These are phyloP conservation scores for Alternaria sp. DNA, from an alignment of 2,329 filamentous ascomycete species.

Conservation along the genomic window DNA sequence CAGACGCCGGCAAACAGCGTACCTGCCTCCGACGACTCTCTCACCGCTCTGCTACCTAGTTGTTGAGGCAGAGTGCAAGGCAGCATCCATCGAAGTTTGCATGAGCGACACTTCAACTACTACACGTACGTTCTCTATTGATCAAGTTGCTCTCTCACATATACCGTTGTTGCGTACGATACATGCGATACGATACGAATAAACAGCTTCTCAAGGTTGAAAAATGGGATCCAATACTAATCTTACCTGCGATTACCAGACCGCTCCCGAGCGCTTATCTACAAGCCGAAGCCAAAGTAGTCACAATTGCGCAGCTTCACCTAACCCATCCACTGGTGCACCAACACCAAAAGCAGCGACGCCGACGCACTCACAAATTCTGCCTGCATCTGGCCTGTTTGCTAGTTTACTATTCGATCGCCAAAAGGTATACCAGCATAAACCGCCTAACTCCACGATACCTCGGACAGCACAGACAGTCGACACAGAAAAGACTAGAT, in stretches of 20 bases:
- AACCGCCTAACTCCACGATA: neutral
- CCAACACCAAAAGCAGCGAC: neutral
- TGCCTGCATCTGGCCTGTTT: conserved; percentile 8
- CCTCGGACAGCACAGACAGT: neutral
- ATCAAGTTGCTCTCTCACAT: neutral
- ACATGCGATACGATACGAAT: neutral
- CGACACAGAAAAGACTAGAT: neutral
- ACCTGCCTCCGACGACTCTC: neutral
- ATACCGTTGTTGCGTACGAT: conserved; percentile 3
- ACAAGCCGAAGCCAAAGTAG: neutral
- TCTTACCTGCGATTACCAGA: conserved; percentile 1
- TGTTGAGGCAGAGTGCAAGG: neutral
- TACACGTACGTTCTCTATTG: neutral
- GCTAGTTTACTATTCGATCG: conserved; percentile 14
- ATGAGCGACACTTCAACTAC: neutral
- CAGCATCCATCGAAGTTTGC: neutral
- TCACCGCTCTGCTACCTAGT: conserved; percentile 1
- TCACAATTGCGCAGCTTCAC: neutral
- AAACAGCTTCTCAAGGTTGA: neutral
- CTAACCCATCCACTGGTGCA: neutral
- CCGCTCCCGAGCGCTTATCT: neutral
- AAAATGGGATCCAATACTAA: neutral
- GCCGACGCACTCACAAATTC: neutral
- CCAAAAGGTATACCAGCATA: conserved; percentile 4
- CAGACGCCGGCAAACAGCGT: too few species aligned